phyloP scores from a whole-genome alignment of 257 asterid genomes.

The Nicotiana attenuata region DNA sequence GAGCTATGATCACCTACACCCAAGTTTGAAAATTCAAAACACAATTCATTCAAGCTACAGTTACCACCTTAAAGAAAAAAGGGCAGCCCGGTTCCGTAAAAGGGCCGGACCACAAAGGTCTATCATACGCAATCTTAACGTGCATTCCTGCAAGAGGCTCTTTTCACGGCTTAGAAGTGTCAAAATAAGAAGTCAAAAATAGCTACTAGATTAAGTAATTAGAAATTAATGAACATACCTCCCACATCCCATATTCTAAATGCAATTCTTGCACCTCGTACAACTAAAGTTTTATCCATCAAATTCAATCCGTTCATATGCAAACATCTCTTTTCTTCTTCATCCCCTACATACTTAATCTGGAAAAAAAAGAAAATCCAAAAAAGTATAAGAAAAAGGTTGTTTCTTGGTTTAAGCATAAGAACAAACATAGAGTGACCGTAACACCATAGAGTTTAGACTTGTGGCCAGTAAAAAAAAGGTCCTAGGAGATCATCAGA shows the following conservation, averaged over 20 bases:
- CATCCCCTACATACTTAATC: conserved; percentile 84
- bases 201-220: neutral
- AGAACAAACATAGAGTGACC: neutral
- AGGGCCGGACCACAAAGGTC: too few relatives aligned
- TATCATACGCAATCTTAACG: too few relatives aligned
- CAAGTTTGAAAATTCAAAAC: neutral
- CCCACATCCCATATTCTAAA: conserved; percentile 90
- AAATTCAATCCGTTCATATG: conserved; percentile 73
- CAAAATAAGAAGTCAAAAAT: neutral
- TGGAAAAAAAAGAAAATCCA: conserved; percentile 7
- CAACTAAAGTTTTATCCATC: conserved; percentile 60
- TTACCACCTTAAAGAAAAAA: neutral
- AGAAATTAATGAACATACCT: conserved; percentile 35
- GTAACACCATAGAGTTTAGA: neutral
- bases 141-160: too few relatives aligned
- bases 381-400: neutral
- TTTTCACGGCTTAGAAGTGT: neutral
- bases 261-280: conserved; percentile 75
- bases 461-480: neutral
- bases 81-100: too few relatives aligned
- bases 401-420: neutral
- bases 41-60: neutral
- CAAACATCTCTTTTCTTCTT: conserved; percentile 55
- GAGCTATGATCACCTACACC: conserved; percentile 58
- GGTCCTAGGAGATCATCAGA: neutral